These are phyloP conservation scores for Zanthoxylum bungeanum DNA, from an alignment of 345 rosid species.

Conservation along the genomic window DNA sequence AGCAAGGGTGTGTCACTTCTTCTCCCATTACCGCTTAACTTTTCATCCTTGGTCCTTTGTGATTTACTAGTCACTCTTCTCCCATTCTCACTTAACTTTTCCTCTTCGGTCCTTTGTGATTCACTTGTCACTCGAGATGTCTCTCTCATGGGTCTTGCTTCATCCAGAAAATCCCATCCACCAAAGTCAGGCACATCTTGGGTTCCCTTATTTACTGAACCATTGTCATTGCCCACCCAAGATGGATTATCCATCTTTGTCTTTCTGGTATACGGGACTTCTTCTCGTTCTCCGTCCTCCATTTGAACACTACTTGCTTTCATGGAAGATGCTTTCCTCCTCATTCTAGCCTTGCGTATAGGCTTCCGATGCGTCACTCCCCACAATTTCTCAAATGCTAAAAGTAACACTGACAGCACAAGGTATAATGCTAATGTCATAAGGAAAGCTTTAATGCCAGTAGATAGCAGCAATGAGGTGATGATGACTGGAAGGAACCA, in stretches of 20 bases:
- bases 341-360: constrained; percentile 23
- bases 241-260: constrained; percentile 21
- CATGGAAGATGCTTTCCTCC: constrained; percentile 25
- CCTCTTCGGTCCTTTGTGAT: constrained; percentile 6
- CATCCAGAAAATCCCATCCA: constrained; percentile 62
- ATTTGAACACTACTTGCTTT: constrained; percentile 11
- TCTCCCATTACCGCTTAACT: constrained; percentile 26
- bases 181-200: constrained; percentile 32
- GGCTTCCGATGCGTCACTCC: constrained; percentile 22
- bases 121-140: constrained; percentile 14
- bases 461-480: constrained; percentile 35
- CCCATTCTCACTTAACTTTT: constrained; percentile 28
- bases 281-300: constrained; percentile 22
- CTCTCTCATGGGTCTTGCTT: constrained; percentile 12
- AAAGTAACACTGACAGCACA: constrained; percentile 32
- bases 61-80: constrained; percentile 8
- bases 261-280: constrained; percentile 17
- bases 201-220: constrained; percentile 17
- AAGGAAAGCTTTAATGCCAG: constrained; percentile 65
- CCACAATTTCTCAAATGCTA: constrained; percentile 29
- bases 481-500: constrained; percentile 49
- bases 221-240: constrained; percentile 26
- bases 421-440: constrained; percentile 34
- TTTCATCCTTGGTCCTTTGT: constrained; percentile 14
- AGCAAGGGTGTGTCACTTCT: constrained; percentile 38